Evolutionary conservation across 306 rosid genomes (phyloP).

Genomic region (Sesbania bispinosa): DNA sequence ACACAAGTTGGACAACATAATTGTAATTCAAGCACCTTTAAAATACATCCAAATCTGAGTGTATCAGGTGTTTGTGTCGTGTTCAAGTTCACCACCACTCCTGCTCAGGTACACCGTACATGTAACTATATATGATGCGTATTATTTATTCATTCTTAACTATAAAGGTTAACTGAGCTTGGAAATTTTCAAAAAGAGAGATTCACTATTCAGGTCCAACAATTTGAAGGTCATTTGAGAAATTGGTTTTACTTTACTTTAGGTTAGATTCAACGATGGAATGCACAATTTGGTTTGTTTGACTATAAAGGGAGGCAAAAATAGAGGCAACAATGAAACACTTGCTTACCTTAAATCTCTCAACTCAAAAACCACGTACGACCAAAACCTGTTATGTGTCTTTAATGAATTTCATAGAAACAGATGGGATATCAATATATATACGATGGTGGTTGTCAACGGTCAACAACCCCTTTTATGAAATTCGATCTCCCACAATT

Average conservation of each 20-base stretch:
- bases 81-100: background rate
- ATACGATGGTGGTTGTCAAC: no score
- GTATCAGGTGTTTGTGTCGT: constrained; percentile 6
- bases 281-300: background rate
- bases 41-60: background rate
- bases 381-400: no score
- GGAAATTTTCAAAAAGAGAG: background rate
- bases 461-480: no score
- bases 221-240: background rate
- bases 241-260: background rate
- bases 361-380: no score
- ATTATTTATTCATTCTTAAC: background rate
- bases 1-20: background rate
- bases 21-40: background rate
- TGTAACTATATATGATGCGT: background rate
- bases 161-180: background rate
- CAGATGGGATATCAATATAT: no score
- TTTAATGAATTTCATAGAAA: no score
- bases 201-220: background rate
- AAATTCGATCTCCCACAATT: no score
- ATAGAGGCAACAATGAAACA: background rate
- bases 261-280: background rate
- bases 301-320: background rate
- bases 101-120: background rate
- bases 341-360: background rate